Percentiles rank a stretch among this genome's conserved stretches.
Evolutionary conservation across 2,329 filamentous ascomycete species (phyloP).

Genomic region (Botrytis pseudocinerea): DNA sequence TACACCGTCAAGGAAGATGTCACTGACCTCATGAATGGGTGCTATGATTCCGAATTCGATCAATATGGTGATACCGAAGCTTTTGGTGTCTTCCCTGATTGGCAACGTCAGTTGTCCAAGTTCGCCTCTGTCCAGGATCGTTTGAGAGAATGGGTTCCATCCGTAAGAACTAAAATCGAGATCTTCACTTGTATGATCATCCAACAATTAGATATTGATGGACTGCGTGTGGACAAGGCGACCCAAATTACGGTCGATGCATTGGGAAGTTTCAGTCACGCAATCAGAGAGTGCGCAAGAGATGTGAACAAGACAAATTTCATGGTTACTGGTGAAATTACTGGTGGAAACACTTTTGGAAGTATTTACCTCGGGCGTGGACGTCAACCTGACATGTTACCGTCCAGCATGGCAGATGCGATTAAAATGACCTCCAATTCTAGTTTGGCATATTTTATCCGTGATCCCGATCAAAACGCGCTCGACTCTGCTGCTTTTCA

Average conservation of each 20-base stretch:
- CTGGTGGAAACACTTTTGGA: conserved; percentile 60
- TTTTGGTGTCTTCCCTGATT: conserved; percentile 63
- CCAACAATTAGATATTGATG: conserved; percentile 63
- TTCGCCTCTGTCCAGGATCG: conserved; percentile 69
- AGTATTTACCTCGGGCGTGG: conserved; percentile 64
- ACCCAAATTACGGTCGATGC: conserved; percentile 64
- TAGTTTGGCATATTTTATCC: conserved; percentile 51
- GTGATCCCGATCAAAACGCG: conserved; percentile 52
- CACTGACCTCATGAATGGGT: conserved; percentile 51
- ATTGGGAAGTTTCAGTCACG: conserved; percentile 56
- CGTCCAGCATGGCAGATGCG: conserved; percentile 49
- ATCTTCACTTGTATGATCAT: conserved; percentile 65
- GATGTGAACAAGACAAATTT: conserved; percentile 63
- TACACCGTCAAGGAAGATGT: conserved; percentile 44
- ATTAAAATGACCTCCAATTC: conserved; percentile 49
- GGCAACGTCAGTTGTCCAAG: conserved; percentile 63
- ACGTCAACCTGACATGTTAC: conserved; percentile 55
- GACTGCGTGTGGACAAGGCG: conserved; percentile 67
- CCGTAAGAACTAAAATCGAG: conserved; percentile 57
- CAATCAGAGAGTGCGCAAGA: conserved; percentile 57
- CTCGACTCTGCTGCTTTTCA: conserved; percentile 63
- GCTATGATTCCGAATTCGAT: conserved; percentile 64
- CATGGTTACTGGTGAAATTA: conserved; percentile 64
- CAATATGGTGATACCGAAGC: conserved; percentile 55
- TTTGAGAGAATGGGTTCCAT: conserved; percentile 62